Base-by-base conservation (phyloP, 1,139 yeast species). In the Meyerozyma sp. region DNA sequence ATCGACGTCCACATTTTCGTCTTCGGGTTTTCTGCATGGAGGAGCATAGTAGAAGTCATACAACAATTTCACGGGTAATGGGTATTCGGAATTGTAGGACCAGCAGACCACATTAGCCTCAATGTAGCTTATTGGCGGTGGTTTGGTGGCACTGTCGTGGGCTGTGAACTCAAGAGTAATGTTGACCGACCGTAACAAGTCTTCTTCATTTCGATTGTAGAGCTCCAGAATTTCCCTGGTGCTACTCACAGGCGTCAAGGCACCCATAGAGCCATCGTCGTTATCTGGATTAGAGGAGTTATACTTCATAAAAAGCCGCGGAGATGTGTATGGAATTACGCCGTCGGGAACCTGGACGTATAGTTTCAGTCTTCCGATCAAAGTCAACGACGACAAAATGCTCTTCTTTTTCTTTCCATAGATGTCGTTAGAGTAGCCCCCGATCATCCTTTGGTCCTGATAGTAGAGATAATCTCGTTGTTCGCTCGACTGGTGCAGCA, bases 41-140 rank as follows among this genome's bases (percentile, higher is more conserved):
- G 59, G 55, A 6, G 64, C 56, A 51, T 72, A 71, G 52, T 71
- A 71, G 51, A 73, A 72, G 49, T 73, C 78, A 46, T 70, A 70
- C 5, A 66, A 68, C 20, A 73, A 50, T 38, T 61, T 62, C 44
- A 69, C 58, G 2, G 77, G 77, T 32, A 73, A 51, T 1, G 77
- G 76, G 46, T 65, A 70, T 36, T 71, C 76, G 2, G 75, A 58
- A 39, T 60, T 57, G 49, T 67, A 70, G 2, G 77, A 58, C 77
- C 77, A 73, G 8, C 67, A 59, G 1, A 72, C 68, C 10, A 73
- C 53, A 47, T 69, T 70, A 25, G 63, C 51, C 11, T 70, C 77
- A 13, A 73, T 57, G 43, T 53, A 53, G 18, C 58, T 53, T 11
- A 70, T 62, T 8, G 50, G 54, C 1, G 75, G 76, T 0, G 75